phyloP scores from a whole-genome alignment of 1,139 yeast species.

The Dujonia santamariae region DNA sequence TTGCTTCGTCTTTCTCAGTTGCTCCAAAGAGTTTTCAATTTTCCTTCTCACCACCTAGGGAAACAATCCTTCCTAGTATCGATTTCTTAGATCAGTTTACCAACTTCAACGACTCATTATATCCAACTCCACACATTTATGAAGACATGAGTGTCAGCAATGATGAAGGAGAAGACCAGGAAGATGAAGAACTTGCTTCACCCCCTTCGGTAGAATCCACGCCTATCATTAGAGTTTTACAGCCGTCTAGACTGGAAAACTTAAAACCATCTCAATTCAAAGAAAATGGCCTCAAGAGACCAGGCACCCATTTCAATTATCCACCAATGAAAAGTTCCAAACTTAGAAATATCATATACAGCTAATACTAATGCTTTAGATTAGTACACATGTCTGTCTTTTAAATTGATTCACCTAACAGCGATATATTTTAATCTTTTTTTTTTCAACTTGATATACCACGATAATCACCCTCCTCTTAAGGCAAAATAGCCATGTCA shows the following conservation, averaged over 20 bases:
- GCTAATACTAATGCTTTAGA: too few relatives aligned
- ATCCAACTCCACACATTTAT: conserved; percentile 6
- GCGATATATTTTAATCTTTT: too few relatives aligned
- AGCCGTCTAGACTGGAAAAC: conserved; percentile 2
- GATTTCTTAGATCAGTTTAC: conserved; percentile 9
- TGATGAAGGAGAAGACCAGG: neutral
- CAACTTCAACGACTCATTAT: conserved; percentile 6
- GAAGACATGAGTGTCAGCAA: conserved; percentile 4
- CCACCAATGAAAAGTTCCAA: conserved; percentile 4
- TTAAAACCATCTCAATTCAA: neutral
- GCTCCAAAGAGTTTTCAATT: too few relatives aligned
- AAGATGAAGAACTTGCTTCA: neutral
- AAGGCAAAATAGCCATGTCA: too few relatives aligned
- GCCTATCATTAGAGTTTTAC: neutral
- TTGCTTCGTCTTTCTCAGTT: too few relatives aligned
- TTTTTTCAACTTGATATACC: too few relatives aligned
- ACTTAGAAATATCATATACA: conserved; percentile 1
- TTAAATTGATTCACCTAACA: too few relatives aligned
- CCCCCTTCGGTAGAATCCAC: neutral
- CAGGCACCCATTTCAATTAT: conserved; percentile 2
- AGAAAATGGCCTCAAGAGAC: conserved; percentile 2
- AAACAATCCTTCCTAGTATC: conserved; percentile 4
- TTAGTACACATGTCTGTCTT: too few relatives aligned
- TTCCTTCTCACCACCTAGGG: conserved; percentile 4
- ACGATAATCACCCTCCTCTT: too few relatives aligned